Base-by-base conservation (phyloP, 768 basidiomycete genomes). In the Mycena olivaceomarginata region DNA sequence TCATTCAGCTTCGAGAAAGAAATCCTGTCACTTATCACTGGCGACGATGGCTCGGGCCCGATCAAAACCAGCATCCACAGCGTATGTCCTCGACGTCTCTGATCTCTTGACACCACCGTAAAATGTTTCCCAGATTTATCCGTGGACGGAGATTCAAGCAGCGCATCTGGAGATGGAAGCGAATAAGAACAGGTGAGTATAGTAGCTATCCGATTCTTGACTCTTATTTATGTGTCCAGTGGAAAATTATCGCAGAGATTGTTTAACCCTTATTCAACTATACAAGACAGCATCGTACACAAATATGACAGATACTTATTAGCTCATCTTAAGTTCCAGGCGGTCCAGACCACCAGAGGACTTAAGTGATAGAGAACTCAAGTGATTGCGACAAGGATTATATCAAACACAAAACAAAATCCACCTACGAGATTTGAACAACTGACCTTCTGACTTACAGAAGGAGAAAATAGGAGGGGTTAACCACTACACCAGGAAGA, bases 91-190 rank as follows among this genome's bases (percentile, higher is more conserved):
- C 53, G 8, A 10, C 53, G n/a, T 8, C 22, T n/a, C 48, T n/a
- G 41, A 11, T 79, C 76, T 77, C 77, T 74, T 5, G 7, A 48
- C 51, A 25, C 0, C 9, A 22, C n/a, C 18, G n/a, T 25, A 53
- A 31, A 59, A 39, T 37, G 68, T 22, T 40, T 68, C n/a, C 2
- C 74, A 96, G 95, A 92, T 96, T 15, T 97, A 93, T 85, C 89
- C 92, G 1, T 96, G 95, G 96, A 89, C 90, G 10, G 89, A 95
- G 64, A 95, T 98, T 68, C 92, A 92, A 79, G 91, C 91, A 45
- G 97, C 96, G 5, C 96, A 97, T 77, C 88, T 89, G 75, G 95
- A 95, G 85, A 97, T 98, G 94, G 93, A 94, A 82, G 92, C 86
- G 69, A 94, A 97, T 81, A 85, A 85, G 56, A 91, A 89, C 73